phyloP scores from a whole-genome alignment of 202 grass and related monocot species.

The Panicum hallii region DNA sequence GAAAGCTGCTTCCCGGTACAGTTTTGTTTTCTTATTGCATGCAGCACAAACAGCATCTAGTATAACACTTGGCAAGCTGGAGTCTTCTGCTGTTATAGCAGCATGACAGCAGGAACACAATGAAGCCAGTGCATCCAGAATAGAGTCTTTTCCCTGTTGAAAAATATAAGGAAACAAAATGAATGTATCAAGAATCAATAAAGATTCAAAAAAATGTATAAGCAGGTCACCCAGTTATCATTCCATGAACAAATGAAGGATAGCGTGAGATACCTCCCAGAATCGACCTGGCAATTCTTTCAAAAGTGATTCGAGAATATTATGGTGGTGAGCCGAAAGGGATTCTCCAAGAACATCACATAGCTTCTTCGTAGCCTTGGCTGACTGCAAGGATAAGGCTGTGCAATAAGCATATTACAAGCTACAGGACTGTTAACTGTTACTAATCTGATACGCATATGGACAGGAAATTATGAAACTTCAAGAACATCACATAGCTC shows the following conservation, averaged over 20 bases:
- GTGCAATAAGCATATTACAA: conserved; percentile 43
- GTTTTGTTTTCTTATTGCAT: conserved; percentile 82
- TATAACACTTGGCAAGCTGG: conserved; percentile 65
- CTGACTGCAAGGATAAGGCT: conserved; percentile 70
- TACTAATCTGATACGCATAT: conserved; percentile 32
- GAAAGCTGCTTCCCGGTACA: conserved; percentile 90
- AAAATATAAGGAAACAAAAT: conserved; percentile 40
- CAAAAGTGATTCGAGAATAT: conserved; percentile 81
- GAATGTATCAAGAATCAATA: conserved; percentile 27
- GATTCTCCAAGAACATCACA: conserved; percentile 82
- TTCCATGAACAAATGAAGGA: background rate
- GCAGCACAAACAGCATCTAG: conserved; percentile 69
- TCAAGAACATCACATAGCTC: conserved; percentile 75
- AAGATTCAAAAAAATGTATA: conserved; percentile 7
- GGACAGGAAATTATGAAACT: conserved; percentile 36
- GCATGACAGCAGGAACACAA: conserved; percentile 86
- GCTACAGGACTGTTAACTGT: background rate
- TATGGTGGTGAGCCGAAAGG: conserved; percentile 68
- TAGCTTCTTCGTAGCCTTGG: conserved; percentile 82
- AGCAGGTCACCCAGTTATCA: background rate
- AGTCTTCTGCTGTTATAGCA: conserved; percentile 74
- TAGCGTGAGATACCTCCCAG: conserved; percentile 74
- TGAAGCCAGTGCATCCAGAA: conserved; percentile 78
- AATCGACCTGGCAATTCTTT: conserved; percentile 90
- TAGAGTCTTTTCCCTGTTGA: conserved; percentile 85